Evolutionary conservation across 345 rosid species (phyloP), one percentile per base, ranked within the genome.

Genomic region (Eucalyptus decipiens): DNA sequence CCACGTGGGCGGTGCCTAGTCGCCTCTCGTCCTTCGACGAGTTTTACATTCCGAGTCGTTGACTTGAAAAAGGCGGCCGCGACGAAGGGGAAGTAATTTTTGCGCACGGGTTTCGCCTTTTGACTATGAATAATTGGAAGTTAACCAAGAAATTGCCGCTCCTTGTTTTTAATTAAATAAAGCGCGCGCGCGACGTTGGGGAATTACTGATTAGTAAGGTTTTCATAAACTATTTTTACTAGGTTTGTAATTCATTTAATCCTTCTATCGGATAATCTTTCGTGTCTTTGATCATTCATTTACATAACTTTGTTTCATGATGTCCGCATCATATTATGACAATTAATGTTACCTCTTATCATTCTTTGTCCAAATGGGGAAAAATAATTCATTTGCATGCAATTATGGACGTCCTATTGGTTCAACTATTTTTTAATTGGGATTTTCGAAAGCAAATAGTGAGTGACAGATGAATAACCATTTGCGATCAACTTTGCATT

Each of bases 351-450:
- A 10, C 45, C 11, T 37, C 81, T 37, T 12, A 42, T 37, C 45
- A 13, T 3, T 17, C 9, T 34, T 17, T 30, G 2, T 52, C 12
- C 24, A 32, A 17, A 32, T 18, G 3, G 24, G 13, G 7, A 9
- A 34, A 34, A 34, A 18, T 23, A 34, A 69, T 9, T 69, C 80
- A 0, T 34, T 34, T 3, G 7, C 80, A 9, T 69, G 42, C 80
- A 9, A 34, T 34, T 18, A 18, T 34, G 11, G 18, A 17, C 6
- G 0, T 32, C 7, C 24, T 1, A 32, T 17, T 34, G 43, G 3
- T 69, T 69, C 26, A 34, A 69, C 14, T 69, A 34, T 52, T 52
- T 32, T 9, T 69, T 9, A 2, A 17, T 69, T 69, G 24, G 6
- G 80, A 69, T 18, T 34, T 69, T 34, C 4, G 0, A 16, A 69